These are phyloP conservation scores for Solanum tarapatanum DNA, from an alignment of 257 asterid genomes.

Conservation along the genomic window DNA sequence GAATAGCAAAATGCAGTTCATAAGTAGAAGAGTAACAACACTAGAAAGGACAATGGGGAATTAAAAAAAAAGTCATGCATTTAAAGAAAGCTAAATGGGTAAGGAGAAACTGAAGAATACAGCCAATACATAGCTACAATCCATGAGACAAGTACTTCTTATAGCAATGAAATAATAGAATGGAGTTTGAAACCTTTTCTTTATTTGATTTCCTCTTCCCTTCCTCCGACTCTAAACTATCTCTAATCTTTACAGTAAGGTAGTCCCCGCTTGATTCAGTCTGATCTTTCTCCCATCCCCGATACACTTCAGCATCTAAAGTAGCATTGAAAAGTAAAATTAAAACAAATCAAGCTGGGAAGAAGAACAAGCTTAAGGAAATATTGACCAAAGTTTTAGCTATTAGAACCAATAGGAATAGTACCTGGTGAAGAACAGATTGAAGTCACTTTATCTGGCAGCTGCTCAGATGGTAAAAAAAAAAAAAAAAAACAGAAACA, in stretches of 20 bases:
- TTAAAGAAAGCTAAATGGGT: not conserved
- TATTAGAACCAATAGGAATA: constrained; percentile 4
- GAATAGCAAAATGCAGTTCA: not conserved
- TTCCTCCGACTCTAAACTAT: constrained; percentile 29
- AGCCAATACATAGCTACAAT: not conserved
- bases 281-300: constrained; percentile 15
- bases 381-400: not conserved
- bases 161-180: not conserved
- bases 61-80: not conserved
- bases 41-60: not conserved
- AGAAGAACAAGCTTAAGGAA: constrained; percentile 4
- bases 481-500: not conserved
- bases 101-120: not conserved
- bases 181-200: constrained; percentile 40
- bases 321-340: constrained; percentile 2
- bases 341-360: not conserved
- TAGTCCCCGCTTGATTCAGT: constrained; percentile 25
- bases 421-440: constrained; percentile 31
- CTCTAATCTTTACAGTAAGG: constrained; percentile 9
- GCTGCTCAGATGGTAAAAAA: constrained; percentile 13
- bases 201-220: constrained; percentile 36
- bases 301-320: constrained; percentile 35
- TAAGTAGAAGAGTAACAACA: not conserved
- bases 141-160: not conserved
- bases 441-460: constrained; percentile 15